phyloP scores from a whole-genome alignment of 2,329 filamentous ascomycete genomes.

The Fusarium keratoplasticum region DNA sequence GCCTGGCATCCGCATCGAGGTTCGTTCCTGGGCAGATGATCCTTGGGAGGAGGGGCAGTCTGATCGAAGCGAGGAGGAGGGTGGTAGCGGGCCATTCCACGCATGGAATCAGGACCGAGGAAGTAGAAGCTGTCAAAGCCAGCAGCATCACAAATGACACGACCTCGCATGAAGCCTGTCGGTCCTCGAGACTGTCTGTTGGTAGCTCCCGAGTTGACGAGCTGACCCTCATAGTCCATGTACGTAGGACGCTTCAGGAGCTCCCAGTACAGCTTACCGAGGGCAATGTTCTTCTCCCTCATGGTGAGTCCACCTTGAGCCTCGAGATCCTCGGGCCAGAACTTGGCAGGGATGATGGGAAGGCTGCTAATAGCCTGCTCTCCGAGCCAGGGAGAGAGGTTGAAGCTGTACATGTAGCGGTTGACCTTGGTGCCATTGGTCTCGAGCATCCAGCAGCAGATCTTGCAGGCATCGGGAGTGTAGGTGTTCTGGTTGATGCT shows the following conservation, averaged over 20 bases:
- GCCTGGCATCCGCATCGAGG: slow-evolving; percentile 56
- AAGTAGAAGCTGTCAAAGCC: slow-evolving; percentile 53
- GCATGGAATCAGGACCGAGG: slow-evolving; percentile 39
- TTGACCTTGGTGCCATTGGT: slow-evolving; percentile 49
- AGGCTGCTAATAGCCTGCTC: slow-evolving; percentile 57
- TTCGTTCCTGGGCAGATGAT: slow-evolving; percentile 55
- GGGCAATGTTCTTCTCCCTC: slow-evolving; percentile 52
- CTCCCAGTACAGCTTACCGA: slow-evolving; percentile 61
- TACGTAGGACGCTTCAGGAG: slow-evolving; percentile 59
- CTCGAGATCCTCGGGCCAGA: slow-evolving; percentile 53
- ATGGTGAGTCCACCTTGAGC: slow-evolving; percentile 48
- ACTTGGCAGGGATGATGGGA: slow-evolving; percentile 56
- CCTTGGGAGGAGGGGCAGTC: slow-evolving; percentile 38
- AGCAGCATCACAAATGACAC: slow-evolving; percentile 58
- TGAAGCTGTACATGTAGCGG: slow-evolving; percentile 53
- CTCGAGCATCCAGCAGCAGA: slow-evolving; percentile 58
- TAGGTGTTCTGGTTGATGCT: slow-evolving; percentile 16
- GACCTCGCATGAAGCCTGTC: slow-evolving; percentile 53
- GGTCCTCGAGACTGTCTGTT: slow-evolving; percentile 45
- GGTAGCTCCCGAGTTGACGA: slow-evolving; percentile 48
- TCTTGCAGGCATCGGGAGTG: slow-evolving; percentile 36
- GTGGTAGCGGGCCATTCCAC: slow-evolving; percentile 27
- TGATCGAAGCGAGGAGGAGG: slow-evolving; percentile 21
- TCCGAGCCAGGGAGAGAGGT: slow-evolving; percentile 54
- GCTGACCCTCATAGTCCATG: slow-evolving; percentile 58